phyloP scores from a whole-genome alignment of 345 rosid species.

The Populus ilicifolia region DNA sequence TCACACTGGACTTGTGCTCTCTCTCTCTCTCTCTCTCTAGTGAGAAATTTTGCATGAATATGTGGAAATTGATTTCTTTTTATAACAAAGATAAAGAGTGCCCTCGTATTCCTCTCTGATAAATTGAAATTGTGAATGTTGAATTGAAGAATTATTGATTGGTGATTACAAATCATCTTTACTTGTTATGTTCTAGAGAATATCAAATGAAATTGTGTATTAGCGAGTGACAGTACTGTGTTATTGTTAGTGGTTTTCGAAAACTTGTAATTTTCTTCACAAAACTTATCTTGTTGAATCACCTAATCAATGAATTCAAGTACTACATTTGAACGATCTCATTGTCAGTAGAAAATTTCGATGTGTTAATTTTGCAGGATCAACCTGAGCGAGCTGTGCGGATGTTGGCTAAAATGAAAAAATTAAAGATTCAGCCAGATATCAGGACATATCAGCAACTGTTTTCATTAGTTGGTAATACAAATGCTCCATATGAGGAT shows the following conservation, averaged over 20 bases:
- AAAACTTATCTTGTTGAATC: not conserved
- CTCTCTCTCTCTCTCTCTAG: not conserved
- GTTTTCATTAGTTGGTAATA: slow-evolving; percentile 69
- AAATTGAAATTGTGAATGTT: not conserved
- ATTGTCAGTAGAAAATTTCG: slow-evolving; percentile 1
- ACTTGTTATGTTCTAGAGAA: not conserved
- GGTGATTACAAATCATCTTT: not conserved
- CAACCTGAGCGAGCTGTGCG: slow-evolving; percentile 73
- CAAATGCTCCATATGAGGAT: slow-evolving; percentile 68
- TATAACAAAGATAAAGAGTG: not conserved
- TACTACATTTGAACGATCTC: not conserved
- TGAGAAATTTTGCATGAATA: not conserved
- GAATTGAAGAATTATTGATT: not conserved
- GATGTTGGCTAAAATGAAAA: slow-evolving; percentile 67
- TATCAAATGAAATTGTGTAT: not conserved
- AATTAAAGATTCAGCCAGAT: slow-evolving; percentile 50
- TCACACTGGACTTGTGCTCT: not conserved
- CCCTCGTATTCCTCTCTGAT: not conserved
- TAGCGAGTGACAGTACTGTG: not conserved
- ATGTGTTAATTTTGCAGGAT: slow-evolving; percentile 42
- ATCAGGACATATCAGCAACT: slow-evolving; percentile 60
- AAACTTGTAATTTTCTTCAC: slow-evolving; percentile 1
- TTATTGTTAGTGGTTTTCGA: not conserved
- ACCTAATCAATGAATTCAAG: not conserved
- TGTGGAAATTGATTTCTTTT: not conserved